Percentiles rank a stretch among this genome's conserved stretches.
These are phyloP conservation scores for Xylaria digitata DNA, from an alignment of 2,329 filamentous ascomycete species.

Conservation along the genomic window DNA sequence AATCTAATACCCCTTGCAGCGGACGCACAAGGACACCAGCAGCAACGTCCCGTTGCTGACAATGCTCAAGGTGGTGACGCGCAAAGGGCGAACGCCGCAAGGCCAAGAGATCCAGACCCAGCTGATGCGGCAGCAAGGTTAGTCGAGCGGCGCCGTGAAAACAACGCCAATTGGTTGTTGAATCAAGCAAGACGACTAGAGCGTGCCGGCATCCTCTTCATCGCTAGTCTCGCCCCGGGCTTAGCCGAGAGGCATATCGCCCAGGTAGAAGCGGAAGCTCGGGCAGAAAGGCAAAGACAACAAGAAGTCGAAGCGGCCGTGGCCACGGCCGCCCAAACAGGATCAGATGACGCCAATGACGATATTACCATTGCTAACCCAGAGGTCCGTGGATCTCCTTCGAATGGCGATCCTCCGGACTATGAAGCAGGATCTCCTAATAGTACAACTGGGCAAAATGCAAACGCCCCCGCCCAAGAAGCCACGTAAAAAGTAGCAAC, in stretches of 20 bases:
- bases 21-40: slow-evolving; percentile 42
- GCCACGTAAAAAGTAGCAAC: slow-evolving; percentile 8
- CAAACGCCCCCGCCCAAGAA: background rate
- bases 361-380: slow-evolving; percentile 1
- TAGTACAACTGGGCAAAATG: slow-evolving; percentile 7
- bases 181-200: slow-evolving; percentile 66
- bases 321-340: slow-evolving; percentile 48
- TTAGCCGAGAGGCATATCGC: slow-evolving; percentile 74
- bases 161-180: slow-evolving; percentile 62
- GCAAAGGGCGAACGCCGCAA: slow-evolving; percentile 45
- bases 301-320: slow-evolving; percentile 57
- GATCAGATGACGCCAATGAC: slow-evolving; percentile 27
- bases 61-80: slow-evolving; percentile 47
- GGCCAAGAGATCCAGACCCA: slow-evolving; percentile 53
- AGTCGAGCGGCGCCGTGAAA: slow-evolving; percentile 58
- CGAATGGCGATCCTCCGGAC: background rate
- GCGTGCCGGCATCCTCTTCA: slow-evolving; percentile 70
- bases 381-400: slow-evolving; percentile 16
- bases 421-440: slow-evolving; percentile 15
- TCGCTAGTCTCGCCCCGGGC: slow-evolving; percentile 74
- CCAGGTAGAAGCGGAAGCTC: slow-evolving; percentile 64
- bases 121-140: slow-evolving; percentile 66
- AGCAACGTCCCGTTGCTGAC: slow-evolving; percentile 42
- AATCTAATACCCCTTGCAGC: slow-evolving; percentile 66
- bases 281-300: slow-evolving; percentile 57